These are phyloP conservation scores for Beauveria pseudobassiana DNA, from an alignment of 2,329 filamentous ascomycete species.

Conservation along the genomic window DNA sequence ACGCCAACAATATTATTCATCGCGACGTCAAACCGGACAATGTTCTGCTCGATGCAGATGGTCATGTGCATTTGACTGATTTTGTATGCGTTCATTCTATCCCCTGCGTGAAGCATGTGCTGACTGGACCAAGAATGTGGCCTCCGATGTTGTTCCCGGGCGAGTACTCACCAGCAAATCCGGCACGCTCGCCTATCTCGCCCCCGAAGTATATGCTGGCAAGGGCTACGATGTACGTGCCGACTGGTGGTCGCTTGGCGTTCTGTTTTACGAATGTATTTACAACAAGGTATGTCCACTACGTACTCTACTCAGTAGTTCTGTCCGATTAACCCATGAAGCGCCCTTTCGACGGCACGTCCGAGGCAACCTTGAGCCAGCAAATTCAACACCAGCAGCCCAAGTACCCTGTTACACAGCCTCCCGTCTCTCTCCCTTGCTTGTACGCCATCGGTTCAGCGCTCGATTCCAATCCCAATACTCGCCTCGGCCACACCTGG, in stretches of 20 bases:
- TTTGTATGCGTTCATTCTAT: conserved; percentile 57
- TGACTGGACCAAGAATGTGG: conserved; percentile 70
- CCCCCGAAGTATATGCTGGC: conserved; percentile 89
- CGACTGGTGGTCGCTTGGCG: conserved; percentile 98
- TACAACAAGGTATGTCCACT: conserved; percentile 75
- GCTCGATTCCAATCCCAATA: conserved; percentile 70
- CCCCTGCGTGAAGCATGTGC: not conserved
- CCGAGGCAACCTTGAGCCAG: conserved; percentile 69
- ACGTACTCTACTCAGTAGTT: not conserved
- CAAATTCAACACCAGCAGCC: conserved; percentile 70
- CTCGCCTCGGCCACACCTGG: conserved; percentile 80
- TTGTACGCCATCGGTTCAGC: conserved; percentile 81
- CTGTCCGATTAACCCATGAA: conserved; percentile 30
- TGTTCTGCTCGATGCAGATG: conserved; percentile 77
- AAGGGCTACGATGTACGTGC: conserved; percentile 83
- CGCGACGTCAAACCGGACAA: conserved; percentile 91
- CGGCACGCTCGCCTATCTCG: conserved; percentile 89
- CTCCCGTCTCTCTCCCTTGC: conserved; percentile 81
- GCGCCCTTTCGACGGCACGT: conserved; percentile 89
- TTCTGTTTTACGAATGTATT: conserved; percentile 98
- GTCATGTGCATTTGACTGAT: conserved; percentile 94
- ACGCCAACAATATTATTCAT: conserved; percentile 81
- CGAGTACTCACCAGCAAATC: conserved; percentile 90
- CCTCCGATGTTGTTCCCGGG: conserved; percentile 80
- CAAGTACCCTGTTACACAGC: conserved; percentile 86